phyloP scores from a whole-genome alignment of 139 green algal genomes.

The Chlamydomonas applanata region DNA sequence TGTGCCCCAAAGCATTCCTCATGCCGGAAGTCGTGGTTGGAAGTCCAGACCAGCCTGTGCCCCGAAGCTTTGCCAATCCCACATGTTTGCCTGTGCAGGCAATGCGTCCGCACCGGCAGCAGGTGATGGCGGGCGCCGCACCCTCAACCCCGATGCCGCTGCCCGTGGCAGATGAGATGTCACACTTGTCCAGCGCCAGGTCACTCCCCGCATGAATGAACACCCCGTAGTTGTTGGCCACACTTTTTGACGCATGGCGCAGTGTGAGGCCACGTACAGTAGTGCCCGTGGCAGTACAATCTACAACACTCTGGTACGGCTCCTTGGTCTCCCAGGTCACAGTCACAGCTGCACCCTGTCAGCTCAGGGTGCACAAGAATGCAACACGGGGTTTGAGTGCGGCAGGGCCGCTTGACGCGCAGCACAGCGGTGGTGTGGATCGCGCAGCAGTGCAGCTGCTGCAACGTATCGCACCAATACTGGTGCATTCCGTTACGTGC shows the following conservation, averaged over 20 bases:
- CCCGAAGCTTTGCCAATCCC: no score
- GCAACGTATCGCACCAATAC: background rate
- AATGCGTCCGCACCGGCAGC: background rate
- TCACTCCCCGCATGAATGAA: slow-evolving; percentile 14
- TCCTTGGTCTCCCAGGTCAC: slow-evolving; percentile 20
- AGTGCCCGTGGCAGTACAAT: background rate
- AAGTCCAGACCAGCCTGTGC: no score
- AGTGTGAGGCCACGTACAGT: slow-evolving; percentile 26
- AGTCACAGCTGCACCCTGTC: slow-evolving; percentile 3
- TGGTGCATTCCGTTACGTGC: no score
- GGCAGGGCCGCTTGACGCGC: no score
- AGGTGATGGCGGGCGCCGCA: background rate
- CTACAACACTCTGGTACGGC: slow-evolving; percentile 22
- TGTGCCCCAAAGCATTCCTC: no score
- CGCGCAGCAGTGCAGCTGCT: no score
- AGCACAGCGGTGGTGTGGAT: no score
- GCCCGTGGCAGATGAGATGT: background rate
- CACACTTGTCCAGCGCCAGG: background rate
- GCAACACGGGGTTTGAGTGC: no score
- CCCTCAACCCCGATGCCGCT: slow-evolving; percentile 2
- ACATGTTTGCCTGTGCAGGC: no score
- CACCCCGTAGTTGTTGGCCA: slow-evolving; percentile 62
- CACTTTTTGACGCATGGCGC: slow-evolving; percentile 34
- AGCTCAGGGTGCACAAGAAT: no score
- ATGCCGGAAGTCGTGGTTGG: no score